Evolutionary conservation across 2,329 filamentous ascomycete species (phyloP).

Genomic region (Aspergillus hiratsukae): DNA sequence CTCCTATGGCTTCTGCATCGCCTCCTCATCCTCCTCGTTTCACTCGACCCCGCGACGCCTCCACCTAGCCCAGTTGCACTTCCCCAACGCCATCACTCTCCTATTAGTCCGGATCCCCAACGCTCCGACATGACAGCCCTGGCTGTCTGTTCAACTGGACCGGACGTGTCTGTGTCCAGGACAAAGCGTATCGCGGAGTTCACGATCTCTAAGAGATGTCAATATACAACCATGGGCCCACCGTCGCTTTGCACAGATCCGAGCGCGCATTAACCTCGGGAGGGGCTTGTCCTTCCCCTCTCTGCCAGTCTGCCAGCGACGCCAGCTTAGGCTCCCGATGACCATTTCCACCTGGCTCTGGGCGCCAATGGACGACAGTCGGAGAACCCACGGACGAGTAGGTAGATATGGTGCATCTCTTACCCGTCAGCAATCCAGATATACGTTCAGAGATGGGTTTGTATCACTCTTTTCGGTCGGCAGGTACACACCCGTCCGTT

Average conservation of each 20-base stretch:
- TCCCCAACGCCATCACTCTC: neutral
- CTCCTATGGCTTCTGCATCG: neutral
- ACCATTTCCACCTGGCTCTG: neutral
- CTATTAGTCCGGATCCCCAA: neutral
- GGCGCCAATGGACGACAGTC: neutral
- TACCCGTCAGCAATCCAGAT: neutral
- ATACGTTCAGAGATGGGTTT: neutral
- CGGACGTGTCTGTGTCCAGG: neutral
- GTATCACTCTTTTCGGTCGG: neutral
- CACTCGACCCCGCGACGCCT: neutral
- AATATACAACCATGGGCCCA: neutral
- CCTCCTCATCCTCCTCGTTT: neutral
- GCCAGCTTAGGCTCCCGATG: neutral
- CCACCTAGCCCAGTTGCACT: neutral
- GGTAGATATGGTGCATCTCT: neutral
- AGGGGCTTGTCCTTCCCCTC: neutral
- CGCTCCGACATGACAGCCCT: neutral
- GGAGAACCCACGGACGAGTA: neutral
- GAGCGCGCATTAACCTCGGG: neutral
- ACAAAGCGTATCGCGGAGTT: neutral
- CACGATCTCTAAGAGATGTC: neutral
- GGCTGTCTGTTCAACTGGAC: neutral
- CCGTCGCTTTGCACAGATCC: neutral
- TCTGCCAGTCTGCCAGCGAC: neutral
- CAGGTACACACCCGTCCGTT: neutral